phyloP scores from a whole-genome alignment of 2,329 filamentous ascomycete genomes.

The Akanthomyces uredinophilus region DNA sequence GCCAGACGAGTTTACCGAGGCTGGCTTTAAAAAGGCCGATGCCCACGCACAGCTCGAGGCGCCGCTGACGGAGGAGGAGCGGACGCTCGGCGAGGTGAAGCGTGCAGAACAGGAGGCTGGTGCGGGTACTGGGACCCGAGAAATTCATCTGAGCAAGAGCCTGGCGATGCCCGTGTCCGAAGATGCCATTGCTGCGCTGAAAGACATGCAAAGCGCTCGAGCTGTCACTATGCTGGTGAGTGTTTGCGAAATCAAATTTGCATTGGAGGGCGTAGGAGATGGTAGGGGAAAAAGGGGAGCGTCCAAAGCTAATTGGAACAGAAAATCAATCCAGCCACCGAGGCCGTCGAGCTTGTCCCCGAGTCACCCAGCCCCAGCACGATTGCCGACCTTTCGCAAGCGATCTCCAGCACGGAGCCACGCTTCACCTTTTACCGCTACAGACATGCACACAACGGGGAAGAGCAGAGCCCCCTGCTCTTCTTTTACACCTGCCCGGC shows the following conservation, averaged over 20 bases:
- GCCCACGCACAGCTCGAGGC: constrained; percentile 59
- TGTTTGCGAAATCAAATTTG: constrained; percentile 13
- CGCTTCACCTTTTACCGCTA: constrained; percentile 75
- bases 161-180: constrained; percentile 55
- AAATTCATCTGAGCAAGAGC: constrained; percentile 55
- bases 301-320: constrained; percentile 24
- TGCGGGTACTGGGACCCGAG: constrained; percentile 56
- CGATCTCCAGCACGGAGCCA: constrained; percentile 64
- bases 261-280: not conserved
- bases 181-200: constrained; percentile 60
- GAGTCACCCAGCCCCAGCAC: constrained; percentile 47
- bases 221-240: constrained; percentile 62
- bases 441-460: constrained; percentile 49
- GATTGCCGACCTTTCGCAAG: constrained; percentile 51
- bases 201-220: constrained; percentile 49
- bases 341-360: constrained; percentile 62
- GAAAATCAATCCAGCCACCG: constrained; percentile 68
- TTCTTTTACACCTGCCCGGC: constrained; percentile 81
- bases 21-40: constrained; percentile 69
- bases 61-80: constrained; percentile 75
- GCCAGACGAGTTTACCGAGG: constrained; percentile 60
- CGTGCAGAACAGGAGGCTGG: constrained; percentile 69
- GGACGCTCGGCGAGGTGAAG: constrained; percentile 65
- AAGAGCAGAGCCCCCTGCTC: constrained; percentile 54
- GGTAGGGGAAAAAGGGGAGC: not conserved